These are phyloP conservation scores for Rosa chinensis DNA, from an alignment of 306 rosid species.

Conservation along the genomic window DNA sequence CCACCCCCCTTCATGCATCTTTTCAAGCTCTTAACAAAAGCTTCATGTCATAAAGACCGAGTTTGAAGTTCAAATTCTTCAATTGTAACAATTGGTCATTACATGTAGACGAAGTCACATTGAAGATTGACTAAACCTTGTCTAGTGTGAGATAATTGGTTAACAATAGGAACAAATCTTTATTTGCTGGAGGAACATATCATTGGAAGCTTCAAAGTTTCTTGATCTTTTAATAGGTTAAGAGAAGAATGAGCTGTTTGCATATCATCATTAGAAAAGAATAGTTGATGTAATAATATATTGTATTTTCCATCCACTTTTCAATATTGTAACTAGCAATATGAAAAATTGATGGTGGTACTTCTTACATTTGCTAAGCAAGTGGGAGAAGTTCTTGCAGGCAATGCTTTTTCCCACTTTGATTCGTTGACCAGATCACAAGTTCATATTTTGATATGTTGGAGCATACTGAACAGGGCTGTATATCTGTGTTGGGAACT, in stretches of 20 bases:
- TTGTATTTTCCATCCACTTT: neutral
- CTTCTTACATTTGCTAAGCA: neutral
- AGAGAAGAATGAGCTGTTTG: neutral
- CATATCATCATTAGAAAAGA: neutral
- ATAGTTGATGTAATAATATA: neutral
- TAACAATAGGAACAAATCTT: neutral
- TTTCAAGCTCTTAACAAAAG: neutral
- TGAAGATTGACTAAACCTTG: neutral
- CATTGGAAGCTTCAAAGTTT: neutral
- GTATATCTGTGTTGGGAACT: neutral
- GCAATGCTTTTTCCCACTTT: neutral
- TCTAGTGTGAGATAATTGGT: neutral
- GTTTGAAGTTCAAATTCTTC: neutral
- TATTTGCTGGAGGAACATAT: neutral
- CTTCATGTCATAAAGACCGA: neutral
- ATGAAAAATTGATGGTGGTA: neutral
- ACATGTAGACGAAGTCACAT: neutral
- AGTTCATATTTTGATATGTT: neutral
- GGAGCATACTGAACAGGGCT: neutral
- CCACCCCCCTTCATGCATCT: neutral
- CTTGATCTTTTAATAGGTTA: neutral
- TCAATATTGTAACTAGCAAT: neutral
- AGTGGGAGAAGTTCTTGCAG: neutral
- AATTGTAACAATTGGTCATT: neutral
- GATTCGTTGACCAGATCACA: too few species aligned